Conservation (phyloP, 1,284 basidiomycete species). For the Trametes pubescens region DNA sequence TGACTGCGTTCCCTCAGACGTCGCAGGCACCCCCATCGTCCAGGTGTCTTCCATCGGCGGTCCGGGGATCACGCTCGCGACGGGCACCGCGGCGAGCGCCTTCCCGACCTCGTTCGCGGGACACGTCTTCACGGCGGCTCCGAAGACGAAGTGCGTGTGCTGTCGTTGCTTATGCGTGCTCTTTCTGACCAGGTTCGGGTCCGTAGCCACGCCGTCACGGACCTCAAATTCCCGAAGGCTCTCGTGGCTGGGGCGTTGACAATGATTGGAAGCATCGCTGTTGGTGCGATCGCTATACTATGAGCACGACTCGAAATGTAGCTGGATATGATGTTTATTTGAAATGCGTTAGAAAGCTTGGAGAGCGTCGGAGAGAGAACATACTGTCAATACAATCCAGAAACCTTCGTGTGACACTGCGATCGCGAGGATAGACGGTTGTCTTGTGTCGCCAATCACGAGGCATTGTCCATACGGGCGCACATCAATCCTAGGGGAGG, state of each 20-base stretch:
- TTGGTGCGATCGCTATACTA: conserved; percentile 18
- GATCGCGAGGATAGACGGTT: too few species aligned
- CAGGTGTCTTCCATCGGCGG: conserved; percentile 36
- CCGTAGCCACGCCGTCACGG: conserved; percentile 10
- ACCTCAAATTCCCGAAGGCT: conserved; percentile 1
- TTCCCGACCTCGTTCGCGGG: conserved; percentile 39
- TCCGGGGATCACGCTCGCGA: conserved; percentile 30
- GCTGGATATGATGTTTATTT: background rate
- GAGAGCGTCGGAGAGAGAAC: too few species aligned
- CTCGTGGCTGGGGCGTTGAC: conserved; percentile 10
- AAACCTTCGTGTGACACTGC: too few species aligned
- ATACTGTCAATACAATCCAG: too few species aligned
- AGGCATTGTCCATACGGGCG: too few species aligned
- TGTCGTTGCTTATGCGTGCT: background rate
- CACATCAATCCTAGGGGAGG: too few species aligned
- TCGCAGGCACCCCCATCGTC: conserved; percentile 33
- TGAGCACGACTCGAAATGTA: conserved; percentile 1
- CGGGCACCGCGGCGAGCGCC: conserved; percentile 25
- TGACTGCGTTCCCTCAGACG: background rate
- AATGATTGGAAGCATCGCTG: conserved; percentile 12
- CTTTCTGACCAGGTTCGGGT: background rate
- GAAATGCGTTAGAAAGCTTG: background rate
- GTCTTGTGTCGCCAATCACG: too few species aligned
- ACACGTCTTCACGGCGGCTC: conserved; percentile 33
- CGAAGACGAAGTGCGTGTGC: conserved; percentile 17